Base-by-base conservation (phyloP, 805 yeast genomes). In the Cyberlindnera mississippiensis region DNA sequence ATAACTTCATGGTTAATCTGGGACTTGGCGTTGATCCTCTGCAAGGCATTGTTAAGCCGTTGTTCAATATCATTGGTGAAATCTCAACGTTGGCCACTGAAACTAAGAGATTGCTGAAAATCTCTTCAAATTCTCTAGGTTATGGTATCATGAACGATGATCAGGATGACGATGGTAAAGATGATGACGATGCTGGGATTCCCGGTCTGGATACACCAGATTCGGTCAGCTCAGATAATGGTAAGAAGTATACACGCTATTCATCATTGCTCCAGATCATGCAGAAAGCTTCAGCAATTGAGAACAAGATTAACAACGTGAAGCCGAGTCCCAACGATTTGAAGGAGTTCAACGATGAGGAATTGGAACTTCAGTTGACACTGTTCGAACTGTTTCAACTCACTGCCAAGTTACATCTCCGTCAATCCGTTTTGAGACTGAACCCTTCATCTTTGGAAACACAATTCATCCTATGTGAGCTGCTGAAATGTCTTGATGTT, bases 361-460 rank as follows among this genome's bases (percentile, higher is more conserved):
- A 84, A 37, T 61, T 81, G 20, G 83, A 80, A 52, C 64, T 76
- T 42, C 93, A 85, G 54, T 62, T 84, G 38, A 78, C 86, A 2
- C 59, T 84, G 28, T 86, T 85, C 58, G 89, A 83, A 51, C 72
- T 80, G 11, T 81, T 82, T 59, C 87, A 83, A 60, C 56, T 82
- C 24, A 75, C 88, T 14, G 80, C 89, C 1, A 75, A 77, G 49
- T 63, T 86, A 29, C 86, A 81, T 55, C 63, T 85, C 34, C 67
- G 82, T 40, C 89, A 84, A 50, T 71, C 88, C 0, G 79, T 85
- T 3, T 56, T 80, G 51, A 68, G 72, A 42, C 60, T 75, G 48
- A 82, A 79, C 48, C 78, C 90, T 0, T 67, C 82, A 1, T 69
- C 81, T 26, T 57, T 83, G 38, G 87, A 81, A 46, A 73, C 82